Conservation (phyloP, 2,329 filamentous ascomycete genomes). For the Colletotrichum godetiae region DNA sequence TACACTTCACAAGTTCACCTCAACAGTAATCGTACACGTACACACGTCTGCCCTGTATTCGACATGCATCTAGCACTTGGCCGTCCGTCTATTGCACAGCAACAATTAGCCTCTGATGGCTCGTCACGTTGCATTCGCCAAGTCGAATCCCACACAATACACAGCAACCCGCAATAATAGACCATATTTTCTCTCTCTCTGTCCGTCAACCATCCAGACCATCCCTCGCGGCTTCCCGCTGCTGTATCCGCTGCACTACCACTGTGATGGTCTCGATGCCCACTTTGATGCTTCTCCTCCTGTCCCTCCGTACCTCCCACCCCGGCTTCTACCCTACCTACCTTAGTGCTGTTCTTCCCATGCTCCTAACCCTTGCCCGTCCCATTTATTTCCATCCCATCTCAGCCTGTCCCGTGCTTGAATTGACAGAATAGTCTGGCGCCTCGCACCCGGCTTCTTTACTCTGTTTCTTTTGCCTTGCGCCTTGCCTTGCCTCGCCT, state of each 20-base stretch:
- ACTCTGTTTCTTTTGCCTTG: constrained; percentile 17
- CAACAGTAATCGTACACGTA: neutral
- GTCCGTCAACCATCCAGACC: constrained; percentile 44
- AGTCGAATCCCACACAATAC: too few species aligned
- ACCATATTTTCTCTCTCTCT: constrained; percentile 1
- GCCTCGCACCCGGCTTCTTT: constrained; percentile 22
- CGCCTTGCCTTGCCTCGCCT: constrained; percentile 18
- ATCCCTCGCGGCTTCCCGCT: constrained; percentile 49
- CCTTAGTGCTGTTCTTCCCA: constrained; percentile 20
- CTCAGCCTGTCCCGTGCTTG: constrained; percentile 34
- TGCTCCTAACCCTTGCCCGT: constrained; percentile 18
- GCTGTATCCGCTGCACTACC: neutral
- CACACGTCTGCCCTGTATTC: neutral
- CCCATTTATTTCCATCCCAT: constrained; percentile 30
- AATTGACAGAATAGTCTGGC: constrained; percentile 19
- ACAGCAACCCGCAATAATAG: too few species aligned
- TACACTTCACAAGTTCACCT: neutral
- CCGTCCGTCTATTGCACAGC: neutral
- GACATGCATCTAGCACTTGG: neutral
- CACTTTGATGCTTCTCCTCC: neutral
- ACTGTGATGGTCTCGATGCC: constrained; percentile 18
- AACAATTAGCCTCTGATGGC: constrained; percentile 8
- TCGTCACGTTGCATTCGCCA: constrained; percentile 11
- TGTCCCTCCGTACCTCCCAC: neutral
- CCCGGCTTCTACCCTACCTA: constrained; percentile 19